phyloP scores from a whole-genome alignment of 2,329 filamentous ascomycete species.

The Eutypa lata region DNA sequence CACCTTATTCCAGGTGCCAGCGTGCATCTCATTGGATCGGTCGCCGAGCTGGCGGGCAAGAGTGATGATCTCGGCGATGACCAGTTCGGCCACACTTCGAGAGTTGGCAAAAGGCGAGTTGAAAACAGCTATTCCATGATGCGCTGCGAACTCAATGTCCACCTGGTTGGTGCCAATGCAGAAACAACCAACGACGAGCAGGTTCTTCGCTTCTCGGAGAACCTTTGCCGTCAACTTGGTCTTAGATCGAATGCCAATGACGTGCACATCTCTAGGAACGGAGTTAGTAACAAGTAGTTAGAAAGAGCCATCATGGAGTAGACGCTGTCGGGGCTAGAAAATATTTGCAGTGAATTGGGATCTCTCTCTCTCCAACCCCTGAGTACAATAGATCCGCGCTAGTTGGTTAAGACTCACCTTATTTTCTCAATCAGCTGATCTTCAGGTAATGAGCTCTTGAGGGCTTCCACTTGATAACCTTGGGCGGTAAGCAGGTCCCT shows the following conservation, averaged over 20 bases:
- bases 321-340: too few relatives aligned
- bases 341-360: background rate
- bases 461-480: conserved; percentile 91
- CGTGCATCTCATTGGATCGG: conserved; percentile 90
- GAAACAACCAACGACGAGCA: conserved; percentile 96
- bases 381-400: background rate
- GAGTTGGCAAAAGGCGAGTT: conserved; percentile 99
- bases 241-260: conserved; percentile 97
- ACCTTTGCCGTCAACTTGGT: conserved; percentile 88
- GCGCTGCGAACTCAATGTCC: conserved; percentile 77
- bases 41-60: conserved; percentile 91
- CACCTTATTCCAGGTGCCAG: conserved; percentile 96
- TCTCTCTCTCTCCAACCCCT: background rate
- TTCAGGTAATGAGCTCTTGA: conserved; percentile 87
- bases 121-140: conserved; percentile 91
- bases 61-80: conserved; percentile 89
- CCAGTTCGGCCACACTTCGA: conserved; percentile 90
- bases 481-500: conserved; percentile 77
- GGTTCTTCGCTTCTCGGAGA: conserved; percentile 83
- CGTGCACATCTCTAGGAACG: conserved; percentile 75
- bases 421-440: conserved; percentile 97
- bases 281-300: conserved; percentile 14
- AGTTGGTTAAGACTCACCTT: conserved; percentile 51
- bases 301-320: too few relatives aligned
- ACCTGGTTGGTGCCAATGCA: conserved; percentile 98